Conservation (phyloP, 148 eudicot species). For the Vaccinium macrocarpon region DNA sequence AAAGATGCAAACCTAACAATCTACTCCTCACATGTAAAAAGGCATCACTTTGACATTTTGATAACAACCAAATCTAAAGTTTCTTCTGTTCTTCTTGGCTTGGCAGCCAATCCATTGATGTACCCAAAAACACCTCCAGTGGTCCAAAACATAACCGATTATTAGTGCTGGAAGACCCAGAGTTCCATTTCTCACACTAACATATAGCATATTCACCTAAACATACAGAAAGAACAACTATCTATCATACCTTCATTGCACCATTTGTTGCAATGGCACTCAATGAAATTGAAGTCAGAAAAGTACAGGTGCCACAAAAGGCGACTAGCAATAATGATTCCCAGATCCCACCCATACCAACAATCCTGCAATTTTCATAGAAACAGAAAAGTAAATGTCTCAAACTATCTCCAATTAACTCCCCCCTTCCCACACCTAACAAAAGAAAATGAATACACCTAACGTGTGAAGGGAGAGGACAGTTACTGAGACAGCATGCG, state of each 20-base stretch:
- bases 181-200: conserved; percentile 10
- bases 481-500: conserved; percentile 1
- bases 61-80: not conserved
- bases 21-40: not conserved
- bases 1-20: not conserved
- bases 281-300: conserved; percentile 87
- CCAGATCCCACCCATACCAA: conserved; percentile 98
- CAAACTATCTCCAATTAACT: conserved; percentile 1
- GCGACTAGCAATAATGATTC: conserved; percentile 76
- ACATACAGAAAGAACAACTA: not conserved
- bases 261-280: conserved; percentile 99
- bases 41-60: not conserved
- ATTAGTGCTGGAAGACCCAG: conserved; percentile 1
- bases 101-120: too few species aligned
- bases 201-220: not conserved
- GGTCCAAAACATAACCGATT: conserved; percentile 6
- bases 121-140: conserved; percentile 2
- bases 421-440: not conserved
- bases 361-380: conserved; percentile 69
- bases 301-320: conserved; percentile 89
- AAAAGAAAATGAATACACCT: not conserved
- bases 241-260: conserved; percentile 83
- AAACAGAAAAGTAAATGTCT: conserved; percentile 13
- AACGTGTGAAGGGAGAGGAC: not conserved
- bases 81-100: too few species aligned